A percentile compares a stretch with the other conserved stretches of the same genome.
Evolutionary conservation across 2,329 filamentous ascomycete genomes (phyloP).

Genomic region (Fusarium tricinctum): DNA sequence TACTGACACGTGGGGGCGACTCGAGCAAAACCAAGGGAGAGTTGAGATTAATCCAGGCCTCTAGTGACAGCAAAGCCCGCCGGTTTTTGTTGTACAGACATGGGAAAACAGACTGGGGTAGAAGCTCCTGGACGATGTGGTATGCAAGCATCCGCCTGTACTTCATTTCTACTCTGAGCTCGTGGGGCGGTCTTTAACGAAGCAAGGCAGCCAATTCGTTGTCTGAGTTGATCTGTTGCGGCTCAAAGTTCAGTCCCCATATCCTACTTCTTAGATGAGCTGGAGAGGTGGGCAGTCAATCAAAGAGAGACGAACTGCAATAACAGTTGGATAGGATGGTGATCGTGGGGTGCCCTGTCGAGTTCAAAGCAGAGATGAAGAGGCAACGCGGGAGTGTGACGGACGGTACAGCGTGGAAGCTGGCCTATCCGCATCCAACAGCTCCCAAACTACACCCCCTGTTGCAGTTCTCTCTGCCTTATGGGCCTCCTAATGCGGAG

Average conservation of each 20-base stretch:
- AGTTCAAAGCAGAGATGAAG: slow-evolving; percentile 28
- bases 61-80: slow-evolving; percentile 31
- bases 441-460: slow-evolving; percentile 41
- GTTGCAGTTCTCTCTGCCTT: slow-evolving; percentile 37
- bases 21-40: slow-evolving; percentile 41
- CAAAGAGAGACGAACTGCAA: slow-evolving; percentile 27
- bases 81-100: slow-evolving; percentile 44
- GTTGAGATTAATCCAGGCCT: slow-evolving; percentile 29
- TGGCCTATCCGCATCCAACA: slow-evolving; percentile 35
- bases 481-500: slow-evolving; percentile 43
- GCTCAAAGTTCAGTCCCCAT: slow-evolving; percentile 27
- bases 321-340: slow-evolving; percentile 6
- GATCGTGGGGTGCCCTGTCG: slow-evolving; percentile 27
- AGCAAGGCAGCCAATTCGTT: slow-evolving; percentile 35
- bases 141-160: slow-evolving; percentile 49
- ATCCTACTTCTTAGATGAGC: slow-evolving; percentile 3
- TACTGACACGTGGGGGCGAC: slow-evolving; percentile 47
- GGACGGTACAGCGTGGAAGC: slow-evolving; percentile 38
- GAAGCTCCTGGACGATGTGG: slow-evolving; percentile 42
- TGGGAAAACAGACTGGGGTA: slow-evolving; percentile 44
- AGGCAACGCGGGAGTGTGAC: slow-evolving; percentile 49
- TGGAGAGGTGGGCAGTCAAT: slow-evolving; percentile 1
- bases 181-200: slow-evolving; percentile 41
- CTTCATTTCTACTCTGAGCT: slow-evolving; percentile 41
- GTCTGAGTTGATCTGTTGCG: slow-evolving; percentile 22